phyloP scores from a whole-genome alignment of 306 rosid genomes.

The Crotalaria pallida region DNA sequence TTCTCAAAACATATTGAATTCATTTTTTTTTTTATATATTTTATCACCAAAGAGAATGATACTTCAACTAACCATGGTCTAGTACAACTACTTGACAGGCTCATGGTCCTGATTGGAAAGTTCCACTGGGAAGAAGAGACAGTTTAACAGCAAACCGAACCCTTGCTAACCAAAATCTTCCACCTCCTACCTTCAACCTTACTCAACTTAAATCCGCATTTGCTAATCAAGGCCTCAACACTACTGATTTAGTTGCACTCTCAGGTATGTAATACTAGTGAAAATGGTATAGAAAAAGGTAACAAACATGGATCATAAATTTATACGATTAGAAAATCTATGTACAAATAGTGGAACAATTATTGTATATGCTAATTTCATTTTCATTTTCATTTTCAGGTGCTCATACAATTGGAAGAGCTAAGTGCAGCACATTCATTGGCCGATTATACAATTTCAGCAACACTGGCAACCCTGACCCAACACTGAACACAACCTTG shows the following conservation, averaged over 20 bases:
- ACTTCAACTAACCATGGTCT: no score
- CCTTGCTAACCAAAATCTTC: constrained; percentile 34
- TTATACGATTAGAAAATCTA: no score
- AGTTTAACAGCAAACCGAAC: constrained; percentile 36
- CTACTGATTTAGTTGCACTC: constrained; percentile 46
- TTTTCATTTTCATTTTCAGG: constrained; percentile 6
- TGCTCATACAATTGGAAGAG: constrained; percentile 41
- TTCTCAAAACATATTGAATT: background rate
- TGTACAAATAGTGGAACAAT: no score
- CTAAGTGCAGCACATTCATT: constrained; percentile 19
- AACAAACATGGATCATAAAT: no score
- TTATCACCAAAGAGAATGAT: no score
- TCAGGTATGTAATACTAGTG: constrained; percentile 35
- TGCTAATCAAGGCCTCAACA: constrained; percentile 12
- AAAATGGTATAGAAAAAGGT: no score
- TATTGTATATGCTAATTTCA: no score
- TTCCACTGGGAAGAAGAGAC: constrained; percentile 52
- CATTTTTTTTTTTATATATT: no score
- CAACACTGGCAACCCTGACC: constrained; percentile 19
- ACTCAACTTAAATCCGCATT: constrained; percentile 11
- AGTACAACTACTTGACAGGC: constrained; percentile 26
- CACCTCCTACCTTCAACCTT: constrained; percentile 11
- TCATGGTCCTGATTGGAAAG: constrained; percentile 42
- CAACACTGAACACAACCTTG: constrained; percentile 26
- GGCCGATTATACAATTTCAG: constrained; percentile 29